Conservation (phyloP, 768 basidiomycete genomes). For the Auriscalpium vulgare region DNA sequence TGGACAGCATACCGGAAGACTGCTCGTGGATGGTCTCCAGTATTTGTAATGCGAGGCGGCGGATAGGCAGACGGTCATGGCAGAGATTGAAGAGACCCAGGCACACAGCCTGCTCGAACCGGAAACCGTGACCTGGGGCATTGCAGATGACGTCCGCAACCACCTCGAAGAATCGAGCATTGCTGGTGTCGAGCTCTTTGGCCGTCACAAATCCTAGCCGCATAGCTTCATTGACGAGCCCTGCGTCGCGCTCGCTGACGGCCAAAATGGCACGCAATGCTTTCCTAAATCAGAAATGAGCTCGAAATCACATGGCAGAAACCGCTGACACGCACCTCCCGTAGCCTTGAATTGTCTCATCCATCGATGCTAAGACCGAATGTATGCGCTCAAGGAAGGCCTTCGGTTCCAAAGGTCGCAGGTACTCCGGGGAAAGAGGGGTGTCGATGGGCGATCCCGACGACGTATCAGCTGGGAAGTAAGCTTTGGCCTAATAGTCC, state of each 20-base stretch:
- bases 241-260: constrained; percentile 40
- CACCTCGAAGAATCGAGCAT: constrained; percentile 68
- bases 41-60: constrained; percentile 72
- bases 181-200: constrained; percentile 46
- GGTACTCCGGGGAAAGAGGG: constrained; percentile 33
- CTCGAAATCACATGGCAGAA: neutral
- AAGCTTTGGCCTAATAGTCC: constrained; percentile 60
- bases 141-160: constrained; percentile 62
- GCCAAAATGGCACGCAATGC: constrained; percentile 63
- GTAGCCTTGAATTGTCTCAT: constrained; percentile 39
- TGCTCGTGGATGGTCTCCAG: constrained; percentile 67
- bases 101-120: constrained; percentile 67
- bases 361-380: constrained; percentile 58
- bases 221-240: constrained; percentile 57
- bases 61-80: constrained; percentile 53
- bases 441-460: constrained; percentile 61
- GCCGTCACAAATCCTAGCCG: constrained; percentile 59
- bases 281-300: constrained; percentile 42
- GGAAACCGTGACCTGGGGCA: constrained; percentile 46
- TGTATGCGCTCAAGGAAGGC: constrained; percentile 57
- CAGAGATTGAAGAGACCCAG: constrained; percentile 82
- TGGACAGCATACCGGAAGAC: constrained; percentile 54
- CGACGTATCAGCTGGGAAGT: constrained; percentile 53
- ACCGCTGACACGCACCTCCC: constrained; percentile 49
- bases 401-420: constrained; percentile 44